Evolutionary conservation across 352 stramenopile genomes (phyloP), one percentile per base, ranked within the genome.

Genomic region (Globisporangium alternatum): DNA sequence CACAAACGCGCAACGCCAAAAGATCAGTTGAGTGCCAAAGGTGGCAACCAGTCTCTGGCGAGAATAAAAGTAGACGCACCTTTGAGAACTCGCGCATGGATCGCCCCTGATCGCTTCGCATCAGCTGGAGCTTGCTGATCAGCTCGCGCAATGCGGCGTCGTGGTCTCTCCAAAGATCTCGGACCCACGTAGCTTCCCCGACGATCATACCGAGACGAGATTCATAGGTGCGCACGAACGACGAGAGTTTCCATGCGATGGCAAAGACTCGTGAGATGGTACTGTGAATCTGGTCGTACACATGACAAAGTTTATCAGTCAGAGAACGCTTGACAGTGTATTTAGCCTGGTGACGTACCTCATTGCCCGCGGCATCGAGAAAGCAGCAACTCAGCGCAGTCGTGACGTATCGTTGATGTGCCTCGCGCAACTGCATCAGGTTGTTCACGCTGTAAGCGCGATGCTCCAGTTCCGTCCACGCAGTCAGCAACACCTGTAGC

Each of bases 41-140:
- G 41, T 59, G 51, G 25, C 41, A 15, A 30, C 30, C 22, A 61
- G 13, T 33, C 67, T 25, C 8, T 30, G 9, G 22, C 3, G 5
- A 5, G 10, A 59, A 21, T 8, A 51, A 25, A 47, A 19, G 30
- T 5, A 4, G 6, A 73, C 71, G 44, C 69, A 87, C 78, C 72
- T 81, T 68, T 35, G 66, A 75, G 66, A 85, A 83, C 13, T 76
- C 65, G 17, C 74, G 74, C 44, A 76, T 68, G 25, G 53, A 65
- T 28, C 63, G 67, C 47, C 78, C 67, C 10, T 65, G 65, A 60
- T 76, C 58, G 10, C 47, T 58, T 3, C 43, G 53, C 8, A 75
- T 61, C 21, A 17, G 54, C 12, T 82, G 66, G 35, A 83, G 67
- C 19, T 63, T 68, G 15, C 7, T n/a, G 25, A 72, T 62, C 37